These are phyloP conservation scores for Blastobotrys mokoenaii DNA, from an alignment of 805 yeast genomes.

Conservation along the genomic window DNA sequence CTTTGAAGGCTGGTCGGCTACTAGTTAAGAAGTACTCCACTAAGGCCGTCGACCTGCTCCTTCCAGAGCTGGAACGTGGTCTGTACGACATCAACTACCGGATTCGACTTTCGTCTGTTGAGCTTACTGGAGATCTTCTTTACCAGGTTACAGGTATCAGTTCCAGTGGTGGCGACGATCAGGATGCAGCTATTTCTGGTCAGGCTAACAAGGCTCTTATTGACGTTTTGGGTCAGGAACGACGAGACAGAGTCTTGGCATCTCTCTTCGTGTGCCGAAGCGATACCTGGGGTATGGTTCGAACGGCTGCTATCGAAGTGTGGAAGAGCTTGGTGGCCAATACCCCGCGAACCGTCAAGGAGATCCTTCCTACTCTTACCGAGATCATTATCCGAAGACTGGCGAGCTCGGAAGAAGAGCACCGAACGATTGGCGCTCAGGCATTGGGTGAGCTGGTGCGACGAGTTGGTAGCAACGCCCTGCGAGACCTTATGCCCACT, in stretches of 20 bases:
- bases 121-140: conserved; percentile 87
- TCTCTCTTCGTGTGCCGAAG: conserved; percentile 90
- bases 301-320: conserved; percentile 83
- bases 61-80: conserved; percentile 92
- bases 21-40: conserved; percentile 86
- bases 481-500: conserved; percentile 78
- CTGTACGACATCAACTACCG: conserved; percentile 73
- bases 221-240: conserved; percentile 75
- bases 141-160: conserved; percentile 90
- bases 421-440: conserved; percentile 83
- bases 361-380: conserved; percentile 78
- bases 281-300: conserved; percentile 78
- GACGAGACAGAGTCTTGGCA: conserved; percentile 80
- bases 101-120: conserved; percentile 88
- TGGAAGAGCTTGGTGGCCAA: conserved; percentile 97
- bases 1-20: conserved; percentile 86
- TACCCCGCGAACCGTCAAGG: conserved; percentile 91
- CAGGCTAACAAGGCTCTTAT: conserved; percentile 46
- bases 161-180: conserved; percentile 62
- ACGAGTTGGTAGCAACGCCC: conserved; percentile 83
- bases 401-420: conserved; percentile 71
- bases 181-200: conserved; percentile 36
- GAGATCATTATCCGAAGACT: conserved; percentile 70
- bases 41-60: conserved; percentile 82
- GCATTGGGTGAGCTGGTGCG: conserved; percentile 92